Percentiles rank a stretch among this genome's conserved stretches.
phyloP scores from a whole-genome alignment of 345 rosid species.

The Aquilaria malaccensis region DNA sequence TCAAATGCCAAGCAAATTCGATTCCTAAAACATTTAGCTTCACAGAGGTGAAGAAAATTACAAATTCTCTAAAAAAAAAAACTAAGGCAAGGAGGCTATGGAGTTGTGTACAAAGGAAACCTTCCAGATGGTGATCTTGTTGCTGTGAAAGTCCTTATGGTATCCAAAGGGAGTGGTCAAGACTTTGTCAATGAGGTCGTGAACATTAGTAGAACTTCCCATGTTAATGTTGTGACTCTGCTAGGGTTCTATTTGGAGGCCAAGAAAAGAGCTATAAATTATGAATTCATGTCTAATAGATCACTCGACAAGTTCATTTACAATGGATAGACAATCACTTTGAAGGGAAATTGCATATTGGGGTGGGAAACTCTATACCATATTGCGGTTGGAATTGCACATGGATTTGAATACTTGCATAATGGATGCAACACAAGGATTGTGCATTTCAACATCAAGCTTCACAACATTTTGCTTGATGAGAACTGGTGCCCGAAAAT shows the following conservation, averaged over 20 bases:
- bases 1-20: too few relatives aligned
- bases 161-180: constrained; percentile 12
- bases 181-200: constrained; percentile 23
- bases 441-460: constrained; percentile 22
- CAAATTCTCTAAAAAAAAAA: constrained; percentile 3
- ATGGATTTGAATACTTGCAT: constrained; percentile 32
- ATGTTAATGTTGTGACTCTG: constrained; percentile 21
- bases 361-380: constrained; percentile 13
- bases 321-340: background rate
- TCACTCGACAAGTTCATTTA: constrained; percentile 19
- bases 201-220: constrained; percentile 1
- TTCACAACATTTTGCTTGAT: too few relatives aligned
- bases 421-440: constrained; percentile 27
- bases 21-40: too few relatives aligned
- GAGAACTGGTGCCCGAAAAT: constrained; percentile 17
- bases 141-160: constrained; percentile 13
- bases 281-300: constrained; percentile 19
- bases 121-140: constrained; percentile 10
- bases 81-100: constrained; percentile 20
- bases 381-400: constrained; percentile 19
- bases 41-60: too few relatives aligned
- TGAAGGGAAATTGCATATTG: background rate
- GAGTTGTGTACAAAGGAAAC: constrained; percentile 15
- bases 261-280: constrained; percentile 20
- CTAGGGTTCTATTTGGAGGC: constrained; percentile 21